Evolutionary conservation across 1,284 basidiomycete species (phyloP), one percentile per base, ranked within the genome.

Genomic region (Ceratobasidium sp.): DNA sequence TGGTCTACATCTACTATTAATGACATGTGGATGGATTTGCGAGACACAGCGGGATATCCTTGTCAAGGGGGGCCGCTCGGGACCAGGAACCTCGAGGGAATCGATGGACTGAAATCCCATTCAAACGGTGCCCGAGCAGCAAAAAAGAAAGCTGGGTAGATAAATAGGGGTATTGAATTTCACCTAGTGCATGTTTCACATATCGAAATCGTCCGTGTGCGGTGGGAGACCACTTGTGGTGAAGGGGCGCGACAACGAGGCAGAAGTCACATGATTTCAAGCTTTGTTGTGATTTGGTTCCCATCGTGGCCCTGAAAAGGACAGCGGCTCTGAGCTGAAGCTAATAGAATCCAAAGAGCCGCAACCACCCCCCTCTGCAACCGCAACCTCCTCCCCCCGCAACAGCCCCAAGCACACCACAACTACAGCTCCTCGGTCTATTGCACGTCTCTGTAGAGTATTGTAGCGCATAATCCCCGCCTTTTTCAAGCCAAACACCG

Each of bases 321-420:
- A 45, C 41, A 46, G 57, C 57, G 34, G 53, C 39, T 36, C 55
- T 58, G 53, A 55, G 50, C 64, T 58, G 43, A 41, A 30, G 67
- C 30, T 50, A 46, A 50, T 71, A 46, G 53, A 57, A 57, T 34
- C 53, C 53, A 57, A 26, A 67, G 48, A 67, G 64, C 53, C 64
- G 50, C 64, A 52, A 65, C 64, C 67, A 59, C 67, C 67, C 55
- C 59, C 45, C 67, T 71, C 57, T 23, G 30, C 21, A 48, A 71
- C 43, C 55, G 48, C 55, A 57, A 50, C 14, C 43, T 9, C 43
- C 36, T 71, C 67, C 57, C 43, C n/a, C 57, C 26, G 23, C 55
- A 41, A 28, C 57, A 59, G 55, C 18, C 52, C 30, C 18, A 8
- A 50, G n/a, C 34, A 45, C 48, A 41, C 45, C 45, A 36, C 34